These are phyloP conservation scores for Hordeum pubiflorum DNA, from an alignment of 202 grass and related monocot genomes.

Conservation along the genomic window DNA sequence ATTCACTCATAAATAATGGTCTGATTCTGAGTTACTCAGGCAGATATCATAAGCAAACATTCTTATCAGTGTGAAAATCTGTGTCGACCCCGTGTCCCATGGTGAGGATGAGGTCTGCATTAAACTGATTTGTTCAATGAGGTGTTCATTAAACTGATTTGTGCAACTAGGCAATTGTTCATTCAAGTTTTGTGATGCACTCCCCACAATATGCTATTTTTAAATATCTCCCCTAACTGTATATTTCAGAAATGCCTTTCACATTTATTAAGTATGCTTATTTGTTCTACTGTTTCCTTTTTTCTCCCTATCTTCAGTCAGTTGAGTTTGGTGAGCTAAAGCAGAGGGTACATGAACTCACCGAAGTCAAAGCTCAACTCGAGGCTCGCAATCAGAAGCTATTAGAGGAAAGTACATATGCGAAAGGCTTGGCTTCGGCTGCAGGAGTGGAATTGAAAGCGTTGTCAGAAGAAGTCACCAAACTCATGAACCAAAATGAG, in stretches of 20 bases:
- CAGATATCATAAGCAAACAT: neutral
- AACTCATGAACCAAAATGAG: constrained; percentile 99
- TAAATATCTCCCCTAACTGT: neutral
- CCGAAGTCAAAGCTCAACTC: constrained; percentile 62
- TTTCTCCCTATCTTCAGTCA: constrained; percentile 20
- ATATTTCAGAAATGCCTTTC: neutral
- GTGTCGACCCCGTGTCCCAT: neutral
- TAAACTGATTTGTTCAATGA: neutral
- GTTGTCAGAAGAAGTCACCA: constrained; percentile 94
- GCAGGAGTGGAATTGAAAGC: constrained; percentile 97
- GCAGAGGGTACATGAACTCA: constrained; percentile 58
- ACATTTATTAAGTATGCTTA: neutral
- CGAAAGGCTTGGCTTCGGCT: constrained; percentile 93
- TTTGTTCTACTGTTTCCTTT: constrained; percentile 3
- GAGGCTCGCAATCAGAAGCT: constrained; percentile 83
- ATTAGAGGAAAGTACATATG: constrained; percentile 90
- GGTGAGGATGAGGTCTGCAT: neutral
- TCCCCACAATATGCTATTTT: neutral
- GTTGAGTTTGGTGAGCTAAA: constrained; percentile 70
- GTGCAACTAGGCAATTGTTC: neutral
- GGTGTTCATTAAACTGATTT: neutral
- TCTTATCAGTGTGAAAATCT: neutral
- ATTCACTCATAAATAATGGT: neutral
- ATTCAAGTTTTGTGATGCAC: constrained; percentile 11
- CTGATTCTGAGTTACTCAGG: neutral